phyloP scores from a whole-genome alignment of 805 yeast species.

The Clavispora santaluciae region DNA sequence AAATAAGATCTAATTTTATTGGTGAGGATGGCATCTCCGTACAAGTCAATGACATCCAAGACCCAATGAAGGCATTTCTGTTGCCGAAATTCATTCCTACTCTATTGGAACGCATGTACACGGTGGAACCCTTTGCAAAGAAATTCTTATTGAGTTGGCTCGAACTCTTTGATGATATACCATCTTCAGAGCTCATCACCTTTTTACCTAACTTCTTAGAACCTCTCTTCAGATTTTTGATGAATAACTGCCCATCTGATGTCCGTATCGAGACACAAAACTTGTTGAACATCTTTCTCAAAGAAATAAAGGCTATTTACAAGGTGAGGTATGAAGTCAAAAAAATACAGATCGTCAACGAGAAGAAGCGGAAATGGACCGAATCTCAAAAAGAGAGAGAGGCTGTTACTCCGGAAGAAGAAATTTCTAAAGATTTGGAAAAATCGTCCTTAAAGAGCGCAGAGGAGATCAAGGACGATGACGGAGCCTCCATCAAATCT shows the following conservation, averaged over 20 bases:
- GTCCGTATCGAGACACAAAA: conserved; percentile 76
- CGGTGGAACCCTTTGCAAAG: conserved; percentile 87
- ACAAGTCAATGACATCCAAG: conserved; percentile 57
- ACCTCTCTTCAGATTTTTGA: conserved; percentile 70
- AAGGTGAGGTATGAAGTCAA: conserved; percentile 56
- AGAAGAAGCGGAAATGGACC: conserved; percentile 2
- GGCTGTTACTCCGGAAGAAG: neutral
- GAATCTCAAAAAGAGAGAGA: neutral
- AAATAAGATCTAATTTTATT: conserved; percentile 38
- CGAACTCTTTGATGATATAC: conserved; percentile 85
- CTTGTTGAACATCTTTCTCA: conserved; percentile 66
- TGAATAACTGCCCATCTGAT: conserved; percentile 67
- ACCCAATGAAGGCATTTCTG: conserved; percentile 67
- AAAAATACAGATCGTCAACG: conserved; percentile 17
- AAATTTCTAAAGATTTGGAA: neutral
- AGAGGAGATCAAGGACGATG: conserved; percentile 6
- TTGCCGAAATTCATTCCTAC: conserved; percentile 85
- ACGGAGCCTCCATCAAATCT: conserved; percentile 23
- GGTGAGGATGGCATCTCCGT: conserved; percentile 56
- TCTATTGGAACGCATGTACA: conserved; percentile 85
- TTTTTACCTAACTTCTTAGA: conserved; percentile 87
- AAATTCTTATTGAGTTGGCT: conserved; percentile 93
- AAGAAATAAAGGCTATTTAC: conserved; percentile 74
- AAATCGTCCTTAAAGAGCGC: neutral
- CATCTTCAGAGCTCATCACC: conserved; percentile 81